Conservation (phyloP, 2,329 filamentous ascomycete genomes). For the Aspergillus quadrilineatus region DNA sequence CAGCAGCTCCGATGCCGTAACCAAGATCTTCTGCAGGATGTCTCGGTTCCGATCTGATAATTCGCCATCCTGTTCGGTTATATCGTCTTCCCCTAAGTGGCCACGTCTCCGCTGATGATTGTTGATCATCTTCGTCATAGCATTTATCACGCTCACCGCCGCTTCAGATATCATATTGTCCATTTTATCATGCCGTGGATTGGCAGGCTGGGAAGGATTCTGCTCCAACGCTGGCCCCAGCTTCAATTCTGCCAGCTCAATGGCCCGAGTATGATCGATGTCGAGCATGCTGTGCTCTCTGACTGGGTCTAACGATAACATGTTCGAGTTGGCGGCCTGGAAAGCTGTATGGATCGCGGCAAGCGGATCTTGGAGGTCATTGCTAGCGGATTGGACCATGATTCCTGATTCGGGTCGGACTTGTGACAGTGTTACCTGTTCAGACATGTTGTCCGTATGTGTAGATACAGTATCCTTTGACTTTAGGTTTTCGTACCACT, state of each 20-base stretch:
- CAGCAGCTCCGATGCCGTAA: constrained; percentile 29
- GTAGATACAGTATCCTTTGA: constrained; percentile 19
- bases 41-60: constrained; percentile 32
- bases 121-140: constrained; percentile 35
- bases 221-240: constrained; percentile 15
- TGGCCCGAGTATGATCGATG: background rate
- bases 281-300: constrained; percentile 3
- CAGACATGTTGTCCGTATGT: constrained; percentile 19
- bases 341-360: constrained; percentile 5
- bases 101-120: constrained; percentile 24
- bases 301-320: constrained; percentile 11
- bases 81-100: constrained; percentile 24
- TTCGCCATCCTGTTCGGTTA: constrained; percentile 20
- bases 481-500: constrained; percentile 37
- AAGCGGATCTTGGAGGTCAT: constrained; percentile 6
- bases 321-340: constrained; percentile 2
- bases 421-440: constrained; percentile 17
- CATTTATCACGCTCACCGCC: constrained; percentile 33
- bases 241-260: constrained; percentile 17
- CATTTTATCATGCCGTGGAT: constrained; percentile 15
- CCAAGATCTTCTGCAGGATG: constrained; percentile 34
- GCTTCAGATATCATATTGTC: constrained; percentile 29
- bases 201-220: constrained; percentile 7
- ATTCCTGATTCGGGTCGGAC: constrained; percentile 18
- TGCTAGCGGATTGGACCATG: background rate